Evolutionary conservation across 2,329 filamentous ascomycete genomes (phyloP).

Genomic region (Penicillium italicum): DNA sequence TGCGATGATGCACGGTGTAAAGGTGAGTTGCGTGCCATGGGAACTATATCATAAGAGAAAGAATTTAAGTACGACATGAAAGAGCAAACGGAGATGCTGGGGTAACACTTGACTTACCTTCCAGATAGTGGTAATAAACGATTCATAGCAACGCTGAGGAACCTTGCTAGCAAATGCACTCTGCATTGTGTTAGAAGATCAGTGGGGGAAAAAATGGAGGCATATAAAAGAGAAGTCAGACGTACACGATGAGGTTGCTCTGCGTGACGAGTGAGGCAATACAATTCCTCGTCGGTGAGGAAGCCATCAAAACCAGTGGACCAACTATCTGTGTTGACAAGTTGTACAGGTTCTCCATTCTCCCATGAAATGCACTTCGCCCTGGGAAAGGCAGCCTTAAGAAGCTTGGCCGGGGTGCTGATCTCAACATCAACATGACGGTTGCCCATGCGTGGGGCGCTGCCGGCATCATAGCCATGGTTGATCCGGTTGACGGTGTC

Average conservation of each 20-base stretch:
- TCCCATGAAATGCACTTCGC: conserved; percentile 51
- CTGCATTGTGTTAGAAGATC: conserved; percentile 26
- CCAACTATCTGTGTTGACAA: conserved; percentile 41
- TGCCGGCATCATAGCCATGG: conserved; percentile 32
- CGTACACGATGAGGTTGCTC: conserved; percentile 50
- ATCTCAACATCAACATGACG: conserved; percentile 47
- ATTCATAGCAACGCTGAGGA: conserved; percentile 53
- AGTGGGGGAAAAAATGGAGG: too few species aligned
- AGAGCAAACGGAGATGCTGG: not conserved
- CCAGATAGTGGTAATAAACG: conserved; percentile 50
- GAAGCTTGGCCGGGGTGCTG: conserved; percentile 49
- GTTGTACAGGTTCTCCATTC: conserved; percentile 32
- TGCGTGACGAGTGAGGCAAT: conserved; percentile 46
- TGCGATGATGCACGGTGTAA: conserved; percentile 48
- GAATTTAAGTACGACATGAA: conserved; percentile 1
- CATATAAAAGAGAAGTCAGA: conserved; percentile 12
- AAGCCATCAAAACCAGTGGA: conserved; percentile 52
- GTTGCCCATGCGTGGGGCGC: conserved; percentile 46
- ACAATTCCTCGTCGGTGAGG: conserved; percentile 50
- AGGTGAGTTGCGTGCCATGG: conserved; percentile 48
- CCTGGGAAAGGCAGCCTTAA: conserved; percentile 50
- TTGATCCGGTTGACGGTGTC: conserved; percentile 38
- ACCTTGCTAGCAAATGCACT: conserved; percentile 50
- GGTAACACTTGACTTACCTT: conserved; percentile 38
- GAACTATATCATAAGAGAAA: conserved; percentile 36